These are phyloP conservation scores for Cladophialophora exuberans DNA, from an alignment of 2,329 filamentous ascomycete genomes.

Conservation along the genomic window DNA sequence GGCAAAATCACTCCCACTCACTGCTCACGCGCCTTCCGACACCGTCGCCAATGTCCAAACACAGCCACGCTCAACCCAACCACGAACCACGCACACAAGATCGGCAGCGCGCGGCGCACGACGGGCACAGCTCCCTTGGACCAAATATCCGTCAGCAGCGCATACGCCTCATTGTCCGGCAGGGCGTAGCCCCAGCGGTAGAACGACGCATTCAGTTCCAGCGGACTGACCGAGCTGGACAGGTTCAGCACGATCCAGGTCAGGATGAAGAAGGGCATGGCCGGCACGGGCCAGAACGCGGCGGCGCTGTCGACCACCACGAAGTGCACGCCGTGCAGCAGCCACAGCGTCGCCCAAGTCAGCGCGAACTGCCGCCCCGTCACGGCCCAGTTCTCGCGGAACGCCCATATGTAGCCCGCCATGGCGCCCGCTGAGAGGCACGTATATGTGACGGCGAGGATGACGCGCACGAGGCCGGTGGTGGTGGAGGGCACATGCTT, in stretches of 20 bases:
- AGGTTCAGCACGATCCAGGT: constrained; percentile 52
- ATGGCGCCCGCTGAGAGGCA: constrained; percentile 47
- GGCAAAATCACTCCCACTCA: not conserved
- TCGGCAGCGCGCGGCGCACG: constrained; percentile 45
- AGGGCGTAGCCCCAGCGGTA: constrained; percentile 46
- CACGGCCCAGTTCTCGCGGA: constrained; percentile 46
- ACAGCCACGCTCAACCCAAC: constrained; percentile 14
- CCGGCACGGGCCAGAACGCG: constrained; percentile 43
- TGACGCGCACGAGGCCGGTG: constrained; percentile 41
- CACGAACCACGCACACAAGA: constrained; percentile 48
- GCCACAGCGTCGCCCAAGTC: constrained; percentile 50
- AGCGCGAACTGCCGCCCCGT: constrained; percentile 46
- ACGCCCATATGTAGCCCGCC: constrained; percentile 46
- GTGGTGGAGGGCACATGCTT: constrained; percentile 35
- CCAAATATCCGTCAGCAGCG: constrained; percentile 50
- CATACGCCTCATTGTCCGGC: constrained; percentile 47
- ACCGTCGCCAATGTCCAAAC: constrained; percentile 4
- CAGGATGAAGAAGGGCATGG: constrained; percentile 49
- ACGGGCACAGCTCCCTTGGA: constrained; percentile 46
- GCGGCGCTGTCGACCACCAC: constrained; percentile 50
- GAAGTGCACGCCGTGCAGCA: constrained; percentile 51
- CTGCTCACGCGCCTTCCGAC: not conserved
- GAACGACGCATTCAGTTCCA: constrained; percentile 48
- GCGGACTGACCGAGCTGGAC: constrained; percentile 47
- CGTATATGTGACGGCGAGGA: constrained; percentile 43